These are phyloP conservation scores for Neonectria hederae DNA, from an alignment of 2,329 filamentous ascomycete species.

Conservation along the genomic window DNA sequence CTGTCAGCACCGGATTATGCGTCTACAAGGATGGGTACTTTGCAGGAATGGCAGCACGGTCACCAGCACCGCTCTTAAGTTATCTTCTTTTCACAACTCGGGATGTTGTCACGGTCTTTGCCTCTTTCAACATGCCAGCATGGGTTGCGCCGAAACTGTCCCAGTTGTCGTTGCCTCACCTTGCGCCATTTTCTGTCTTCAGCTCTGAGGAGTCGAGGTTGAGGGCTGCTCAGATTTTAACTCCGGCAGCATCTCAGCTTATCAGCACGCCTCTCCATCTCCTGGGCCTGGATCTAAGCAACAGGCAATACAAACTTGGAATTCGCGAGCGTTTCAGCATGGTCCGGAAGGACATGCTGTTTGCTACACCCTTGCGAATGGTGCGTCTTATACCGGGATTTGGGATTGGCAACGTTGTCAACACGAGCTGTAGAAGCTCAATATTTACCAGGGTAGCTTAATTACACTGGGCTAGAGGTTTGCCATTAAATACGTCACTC, in stretches of 20 bases:
- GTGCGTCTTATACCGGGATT: conserved; percentile 35
- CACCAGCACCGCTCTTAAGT: conserved; percentile 33
- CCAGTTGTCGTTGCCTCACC: conserved; percentile 30
- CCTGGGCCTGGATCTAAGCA: conserved; percentile 35
- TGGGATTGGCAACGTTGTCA: conserved; percentile 38
- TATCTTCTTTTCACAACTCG: conserved; percentile 36
- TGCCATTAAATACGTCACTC: neutral
- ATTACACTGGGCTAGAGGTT: neutral
- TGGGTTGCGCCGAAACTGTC: conserved; percentile 38
- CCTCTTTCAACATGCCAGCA: conserved; percentile 39
- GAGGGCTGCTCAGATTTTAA: conserved; percentile 37
- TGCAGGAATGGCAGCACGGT: conserved; percentile 23
- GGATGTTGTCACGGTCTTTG: conserved; percentile 39
- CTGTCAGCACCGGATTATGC: conserved; percentile 34
- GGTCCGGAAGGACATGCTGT: conserved; percentile 22
- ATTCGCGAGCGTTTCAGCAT: conserved; percentile 31
- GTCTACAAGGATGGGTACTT: conserved; percentile 41
- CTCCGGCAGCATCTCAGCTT: conserved; percentile 36
- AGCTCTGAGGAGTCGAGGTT: conserved; percentile 36
- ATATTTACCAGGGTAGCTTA: conserved; percentile 30
- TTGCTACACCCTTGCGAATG: conserved; percentile 39
- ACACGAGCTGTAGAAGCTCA: conserved; percentile 35
- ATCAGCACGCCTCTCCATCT: conserved; percentile 40
- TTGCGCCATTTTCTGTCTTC: conserved; percentile 33
- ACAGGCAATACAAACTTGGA: conserved; percentile 27